Conservation (phyloP, 352 stramenopile genomes). For the Pythium periplocum region DNA sequence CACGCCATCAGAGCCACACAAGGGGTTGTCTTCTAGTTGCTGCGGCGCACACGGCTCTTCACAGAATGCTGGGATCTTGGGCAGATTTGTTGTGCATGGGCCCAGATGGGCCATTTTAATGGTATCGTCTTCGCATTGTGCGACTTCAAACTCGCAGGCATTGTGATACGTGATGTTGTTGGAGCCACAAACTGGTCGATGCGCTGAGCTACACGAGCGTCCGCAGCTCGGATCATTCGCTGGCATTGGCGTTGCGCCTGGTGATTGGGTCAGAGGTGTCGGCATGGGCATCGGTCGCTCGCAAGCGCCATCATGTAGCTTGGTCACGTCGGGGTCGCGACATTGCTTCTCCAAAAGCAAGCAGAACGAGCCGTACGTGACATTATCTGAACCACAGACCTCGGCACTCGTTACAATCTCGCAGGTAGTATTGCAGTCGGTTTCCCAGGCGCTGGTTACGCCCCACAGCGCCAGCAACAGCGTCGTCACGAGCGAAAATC, state of each 20-base stretch:
- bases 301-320: conserved; percentile 5
- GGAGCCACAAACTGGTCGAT: conserved; percentile 7
- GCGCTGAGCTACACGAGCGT: background rate
- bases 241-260: background rate
- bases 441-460: background rate
- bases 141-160: conserved; percentile 9
- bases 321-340: conserved; percentile 2
- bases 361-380: conserved; percentile 18
- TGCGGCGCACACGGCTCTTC: conserved; percentile 1
- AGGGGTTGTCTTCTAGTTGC: conserved; percentile 3
- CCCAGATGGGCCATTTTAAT: conserved; percentile 1
- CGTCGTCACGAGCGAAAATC: no score
- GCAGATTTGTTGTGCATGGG: background rate
- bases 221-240: background rate
- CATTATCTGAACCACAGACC: conserved; percentile 14
- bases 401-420: background rate
- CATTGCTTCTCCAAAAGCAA: conserved; percentile 4
- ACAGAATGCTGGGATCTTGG: background rate
- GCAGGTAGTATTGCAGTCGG: background rate
- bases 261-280: background rate
- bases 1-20: conserved; percentile 8
- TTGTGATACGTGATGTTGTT: conserved; percentile 19
- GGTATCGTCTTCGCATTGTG: conserved; percentile 1
- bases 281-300: background rate
- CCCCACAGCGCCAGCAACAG: background rate